phyloP scores from a whole-genome alignment of 1,284 basidiomycete species.

The Schizophyllum amplum region DNA sequence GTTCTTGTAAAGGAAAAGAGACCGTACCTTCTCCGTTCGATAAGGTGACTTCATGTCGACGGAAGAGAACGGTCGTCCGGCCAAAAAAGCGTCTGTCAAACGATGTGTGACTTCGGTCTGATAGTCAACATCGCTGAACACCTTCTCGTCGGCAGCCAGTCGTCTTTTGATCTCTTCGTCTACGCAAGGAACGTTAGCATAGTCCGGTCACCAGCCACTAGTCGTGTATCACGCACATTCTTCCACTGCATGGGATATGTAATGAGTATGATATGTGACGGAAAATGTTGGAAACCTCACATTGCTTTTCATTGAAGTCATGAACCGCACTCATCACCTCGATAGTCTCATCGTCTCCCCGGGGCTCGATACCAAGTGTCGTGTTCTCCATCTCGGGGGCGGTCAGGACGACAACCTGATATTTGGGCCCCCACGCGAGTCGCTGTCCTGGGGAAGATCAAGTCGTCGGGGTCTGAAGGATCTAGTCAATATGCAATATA shows the following conservation, averaged over 20 bases:
- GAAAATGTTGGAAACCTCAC: slow-evolving; percentile 30
- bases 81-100: slow-evolving; percentile 54
- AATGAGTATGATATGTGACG: slow-evolving; percentile 16
- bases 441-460: slow-evolving; percentile 87
- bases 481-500: neutral
- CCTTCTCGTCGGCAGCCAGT: slow-evolving; percentile 40
- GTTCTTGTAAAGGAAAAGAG: neutral
- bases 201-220: slow-evolving; percentile 4
- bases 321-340: slow-evolving; percentile 61
- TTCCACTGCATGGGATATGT: slow-evolving; percentile 29
- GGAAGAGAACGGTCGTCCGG: slow-evolving; percentile 43
- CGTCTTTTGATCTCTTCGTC: slow-evolving; percentile 53
- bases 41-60: slow-evolving; percentile 56
- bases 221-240: slow-evolving; percentile 33
- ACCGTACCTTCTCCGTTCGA: slow-evolving; percentile 50
- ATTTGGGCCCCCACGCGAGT: slow-evolving; percentile 85
- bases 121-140: slow-evolving; percentile 64
- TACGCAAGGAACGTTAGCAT: slow-evolving; percentile 23
- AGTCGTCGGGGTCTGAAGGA: slow-evolving; percentile 77
- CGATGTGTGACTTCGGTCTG: slow-evolving; percentile 63
- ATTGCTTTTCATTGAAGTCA: slow-evolving; percentile 54
- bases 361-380: slow-evolving; percentile 44
- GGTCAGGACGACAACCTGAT: slow-evolving; percentile 60
- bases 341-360: slow-evolving; percentile 69
- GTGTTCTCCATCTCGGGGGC: slow-evolving; percentile 37